A percentile compares a stretch with the other conserved stretches of the same genome.
phyloP scores from a whole-genome alignment of 176 grass and related monocot species.

The Neostapfia colusana region DNA sequence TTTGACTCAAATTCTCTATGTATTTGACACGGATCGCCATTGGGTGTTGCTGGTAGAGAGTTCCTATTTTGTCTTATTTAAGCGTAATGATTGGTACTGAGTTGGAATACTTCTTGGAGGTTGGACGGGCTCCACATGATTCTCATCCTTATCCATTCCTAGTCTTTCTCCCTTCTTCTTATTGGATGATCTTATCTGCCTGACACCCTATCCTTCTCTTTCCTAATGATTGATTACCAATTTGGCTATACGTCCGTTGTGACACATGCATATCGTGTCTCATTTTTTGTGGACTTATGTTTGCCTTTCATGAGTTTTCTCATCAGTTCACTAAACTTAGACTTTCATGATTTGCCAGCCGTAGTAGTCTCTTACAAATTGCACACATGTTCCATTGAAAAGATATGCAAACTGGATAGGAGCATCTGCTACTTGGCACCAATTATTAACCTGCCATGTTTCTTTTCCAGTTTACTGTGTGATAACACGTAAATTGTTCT shows the following conservation, averaged over 20 bases:
- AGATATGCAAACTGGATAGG: conserved; percentile 1
- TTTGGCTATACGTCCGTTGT: conserved; percentile 33
- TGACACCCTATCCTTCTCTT: conserved; percentile 34
- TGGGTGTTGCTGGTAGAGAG: conserved; percentile 34
- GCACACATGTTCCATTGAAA: neutral
- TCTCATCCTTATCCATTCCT: conserved; percentile 61
- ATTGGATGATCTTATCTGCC: conserved; percentile 65
- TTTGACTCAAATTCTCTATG: conserved; percentile 40
- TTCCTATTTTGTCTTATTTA: conserved; percentile 47
- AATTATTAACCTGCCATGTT: neutral
- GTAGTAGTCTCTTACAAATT: conserved; percentile 10
- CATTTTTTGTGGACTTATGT: conserved; percentile 9
- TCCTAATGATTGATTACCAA: conserved; percentile 43
- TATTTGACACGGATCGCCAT: conserved; percentile 30
- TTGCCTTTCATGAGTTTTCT: conserved; percentile 27
- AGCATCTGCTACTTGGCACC: conserved; percentile 14
- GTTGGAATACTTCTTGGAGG: conserved; percentile 43
- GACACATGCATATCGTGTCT: conserved; percentile 34
- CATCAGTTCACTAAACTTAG: neutral
- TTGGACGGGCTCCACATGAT: conserved; percentile 49
- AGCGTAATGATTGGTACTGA: conserved; percentile 43
- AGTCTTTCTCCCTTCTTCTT: conserved; percentile 28
- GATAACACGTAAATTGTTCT: conserved; percentile 9
- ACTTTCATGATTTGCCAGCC: conserved; percentile 18
- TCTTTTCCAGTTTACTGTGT: conserved; percentile 26